Conservation (phyloP, 345 rosid genomes). For the Salix viminalis region DNA sequence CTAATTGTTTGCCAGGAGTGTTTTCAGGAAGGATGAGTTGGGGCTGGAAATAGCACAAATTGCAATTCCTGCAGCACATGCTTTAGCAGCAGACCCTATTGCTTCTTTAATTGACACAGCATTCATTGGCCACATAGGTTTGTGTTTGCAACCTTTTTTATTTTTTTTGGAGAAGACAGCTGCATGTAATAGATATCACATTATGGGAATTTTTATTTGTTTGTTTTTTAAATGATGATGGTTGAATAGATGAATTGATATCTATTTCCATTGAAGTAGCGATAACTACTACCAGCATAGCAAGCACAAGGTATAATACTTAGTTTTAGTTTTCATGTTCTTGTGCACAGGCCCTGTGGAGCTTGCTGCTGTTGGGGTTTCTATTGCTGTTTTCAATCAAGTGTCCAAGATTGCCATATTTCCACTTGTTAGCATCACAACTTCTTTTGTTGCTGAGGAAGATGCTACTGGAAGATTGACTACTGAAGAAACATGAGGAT, state of each 20-base stretch:
- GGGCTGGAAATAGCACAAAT: slow-evolving; percentile 24
- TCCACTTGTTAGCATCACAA: slow-evolving; percentile 32
- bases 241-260: not conserved
- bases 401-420: slow-evolving; percentile 31
- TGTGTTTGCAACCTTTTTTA: not conserved
- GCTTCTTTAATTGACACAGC: slow-evolving; percentile 29
- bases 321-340: not conserved
- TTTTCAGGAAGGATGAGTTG: slow-evolving; percentile 19
- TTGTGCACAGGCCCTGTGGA: slow-evolving; percentile 19
- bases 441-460: slow-evolving; percentile 30
- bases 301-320: too few relatives aligned
- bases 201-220: not conserved
- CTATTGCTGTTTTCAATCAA: slow-evolving; percentile 31
- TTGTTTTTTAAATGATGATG: not conserved
- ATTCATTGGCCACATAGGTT: slow-evolving; percentile 33
- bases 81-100: slow-evolving; percentile 32
- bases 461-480: slow-evolving; percentile 10
- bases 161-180: not conserved
- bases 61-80: slow-evolving; percentile 31
- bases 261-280: too few relatives aligned
- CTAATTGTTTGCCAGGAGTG: slow-evolving; percentile 6
- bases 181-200: too few relatives aligned
- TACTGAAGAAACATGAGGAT: slow-evolving; percentile 1
- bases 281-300: too few relatives aligned
- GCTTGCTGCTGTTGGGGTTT: slow-evolving; percentile 33